These are phyloP conservation scores for Yamadazyma trypodendri DNA, from an alignment of 1,139 yeast species.

Conservation along the genomic window DNA sequence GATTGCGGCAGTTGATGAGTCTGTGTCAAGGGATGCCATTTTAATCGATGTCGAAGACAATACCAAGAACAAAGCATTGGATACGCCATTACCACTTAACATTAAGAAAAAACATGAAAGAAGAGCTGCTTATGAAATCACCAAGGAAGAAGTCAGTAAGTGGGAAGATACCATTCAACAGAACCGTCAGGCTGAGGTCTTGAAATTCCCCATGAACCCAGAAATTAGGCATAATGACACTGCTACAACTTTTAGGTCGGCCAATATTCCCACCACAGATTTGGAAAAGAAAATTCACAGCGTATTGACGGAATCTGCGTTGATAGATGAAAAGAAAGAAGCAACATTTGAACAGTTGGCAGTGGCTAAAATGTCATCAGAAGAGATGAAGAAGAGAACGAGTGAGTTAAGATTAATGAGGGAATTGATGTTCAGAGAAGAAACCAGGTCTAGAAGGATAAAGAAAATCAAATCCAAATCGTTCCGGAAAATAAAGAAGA, in stretches of 20 bases:
- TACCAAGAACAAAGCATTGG: conserved; percentile 46
- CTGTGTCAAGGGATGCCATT: conserved; percentile 47
- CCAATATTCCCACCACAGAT: conserved; percentile 52
- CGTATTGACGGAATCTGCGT: conserved; percentile 62
- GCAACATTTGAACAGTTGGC: conserved; percentile 86
- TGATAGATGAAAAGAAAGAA: conserved; percentile 71
- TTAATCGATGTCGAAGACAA: conserved; percentile 43
- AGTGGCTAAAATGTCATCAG: conserved; percentile 76
- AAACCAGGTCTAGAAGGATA: conserved; percentile 82
- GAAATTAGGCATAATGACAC: conserved; percentile 45
- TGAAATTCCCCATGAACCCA: conserved; percentile 69
- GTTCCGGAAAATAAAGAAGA: conserved; percentile 82
- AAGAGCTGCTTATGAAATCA: conserved; percentile 84
- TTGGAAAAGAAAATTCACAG: conserved; percentile 66
- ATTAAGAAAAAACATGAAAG: conserved; percentile 87
- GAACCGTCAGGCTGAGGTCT: conserved; percentile 80
- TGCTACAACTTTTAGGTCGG: conserved; percentile 53
- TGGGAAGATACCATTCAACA: conserved; percentile 85
- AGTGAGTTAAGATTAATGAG: conserved; percentile 88
- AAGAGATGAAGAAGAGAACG: conserved; percentile 75
- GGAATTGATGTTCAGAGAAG: conserved; percentile 94
- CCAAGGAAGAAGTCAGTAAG: conserved; percentile 80
- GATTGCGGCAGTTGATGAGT: conserved; percentile 60
- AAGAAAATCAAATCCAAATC: conserved; percentile 93
- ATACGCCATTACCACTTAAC: conserved; percentile 82